Percentiles rank a stretch among this genome's conserved stretches.
phyloP scores from a whole-genome alignment of 1,284 basidiomycete genomes.

The Trichosporon ovoides region DNA sequence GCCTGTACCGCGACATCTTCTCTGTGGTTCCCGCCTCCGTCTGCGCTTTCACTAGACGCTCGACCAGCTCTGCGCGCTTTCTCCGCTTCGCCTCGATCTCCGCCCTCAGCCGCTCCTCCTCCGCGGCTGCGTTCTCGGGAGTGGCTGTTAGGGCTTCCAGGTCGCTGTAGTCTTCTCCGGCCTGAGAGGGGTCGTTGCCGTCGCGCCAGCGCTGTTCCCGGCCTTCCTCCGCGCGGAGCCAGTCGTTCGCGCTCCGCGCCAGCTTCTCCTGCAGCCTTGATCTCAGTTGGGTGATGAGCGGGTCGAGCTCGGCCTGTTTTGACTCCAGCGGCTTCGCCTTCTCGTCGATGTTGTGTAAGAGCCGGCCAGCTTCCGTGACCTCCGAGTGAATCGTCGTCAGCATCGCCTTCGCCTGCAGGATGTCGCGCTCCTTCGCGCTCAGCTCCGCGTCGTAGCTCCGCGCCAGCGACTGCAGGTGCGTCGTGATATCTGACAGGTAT shows the following conservation, averaged over 20 bases:
- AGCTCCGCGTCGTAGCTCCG: slow-evolving; percentile 91
- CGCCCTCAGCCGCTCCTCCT: slow-evolving; percentile 59
- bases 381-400: slow-evolving; percentile 85
- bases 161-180: slow-evolving; percentile 41
- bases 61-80: slow-evolving; percentile 65
- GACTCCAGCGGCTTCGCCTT: slow-evolving; percentile 62
- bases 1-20: slow-evolving; percentile 77
- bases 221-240: slow-evolving; percentile 74
- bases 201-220: slow-evolving; percentile 57
- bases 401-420: slow-evolving; percentile 81
- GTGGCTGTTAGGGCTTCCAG: slow-evolving; percentile 47
- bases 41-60: slow-evolving; percentile 69
- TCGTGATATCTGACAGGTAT: slow-evolving; percentile 75
- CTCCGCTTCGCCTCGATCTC: slow-evolving; percentile 63
- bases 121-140: slow-evolving; percentile 44
- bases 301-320: slow-evolving; percentile 58
- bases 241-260: slow-evolving; percentile 82
- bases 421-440: slow-evolving; percentile 83
- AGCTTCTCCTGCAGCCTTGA: slow-evolving; percentile 73
- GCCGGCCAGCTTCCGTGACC: slow-evolving; percentile 78
- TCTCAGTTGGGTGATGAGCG: slow-evolving; percentile 63
- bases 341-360: slow-evolving; percentile 64
- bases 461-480: slow-evolving; percentile 82
- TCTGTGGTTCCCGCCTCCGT: slow-evolving; percentile 78
- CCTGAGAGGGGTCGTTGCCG: slow-evolving; percentile 24